phyloP scores from a whole-genome alignment of 371 early-diverging fungal genomes.

The Parasitella parasitica region DNA sequence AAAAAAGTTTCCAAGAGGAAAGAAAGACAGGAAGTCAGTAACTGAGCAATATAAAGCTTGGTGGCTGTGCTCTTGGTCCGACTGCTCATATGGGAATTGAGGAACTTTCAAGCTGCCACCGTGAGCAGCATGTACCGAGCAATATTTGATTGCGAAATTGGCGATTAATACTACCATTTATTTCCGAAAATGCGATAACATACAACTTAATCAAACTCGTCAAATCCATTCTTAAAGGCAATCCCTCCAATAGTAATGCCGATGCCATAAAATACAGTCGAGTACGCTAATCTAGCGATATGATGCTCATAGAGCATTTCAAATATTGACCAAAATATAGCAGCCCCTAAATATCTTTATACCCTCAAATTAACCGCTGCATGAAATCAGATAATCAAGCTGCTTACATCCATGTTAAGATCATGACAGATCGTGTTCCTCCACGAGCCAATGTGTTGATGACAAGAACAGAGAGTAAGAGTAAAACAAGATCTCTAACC shows the following conservation, averaged over 20 bases:
- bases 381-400: background rate
- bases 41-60: background rate
- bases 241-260: constrained; percentile 26
- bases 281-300: constrained; percentile 24
- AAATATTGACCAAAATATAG: constrained; percentile 31
- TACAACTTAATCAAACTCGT: background rate
- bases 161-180: too few species aligned
- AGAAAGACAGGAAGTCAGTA: background rate
- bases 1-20: background rate
- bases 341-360: constrained; percentile 26
- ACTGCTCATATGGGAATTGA: background rate
- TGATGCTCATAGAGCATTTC: constrained; percentile 25
- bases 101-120: too few species aligned
- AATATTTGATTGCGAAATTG: too few species aligned
- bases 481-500: constrained; percentile 18
- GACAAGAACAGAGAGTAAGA: constrained; percentile 17
- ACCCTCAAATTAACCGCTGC: background rate
- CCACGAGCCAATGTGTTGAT: constrained; percentile 26
- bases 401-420: constrained; percentile 24
- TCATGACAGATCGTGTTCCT: constrained; percentile 18
- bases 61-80: background rate
- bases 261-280: constrained; percentile 25
- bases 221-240: constrained; percentile 27
- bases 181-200: background rate
- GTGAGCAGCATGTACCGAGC: too few species aligned